Conservation (phyloP, 139 green algal species). For the Diplosphaera chodatii region DNA sequence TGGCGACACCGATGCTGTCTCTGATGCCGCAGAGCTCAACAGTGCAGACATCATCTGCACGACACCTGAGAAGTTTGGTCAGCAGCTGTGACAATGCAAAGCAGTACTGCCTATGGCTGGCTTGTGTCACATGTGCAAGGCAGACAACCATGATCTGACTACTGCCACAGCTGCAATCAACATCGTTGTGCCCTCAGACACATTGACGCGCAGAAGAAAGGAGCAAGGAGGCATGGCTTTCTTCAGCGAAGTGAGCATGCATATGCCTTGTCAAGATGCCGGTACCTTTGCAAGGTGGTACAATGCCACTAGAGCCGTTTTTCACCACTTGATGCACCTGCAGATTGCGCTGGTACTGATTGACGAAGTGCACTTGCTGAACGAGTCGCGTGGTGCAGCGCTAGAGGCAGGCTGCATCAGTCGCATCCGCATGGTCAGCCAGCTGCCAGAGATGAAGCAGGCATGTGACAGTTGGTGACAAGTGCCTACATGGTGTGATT, state of each 20-base stretch:
- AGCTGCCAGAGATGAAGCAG: constrained; percentile 39
- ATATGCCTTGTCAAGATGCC: no score
- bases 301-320: no score
- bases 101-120: no score
- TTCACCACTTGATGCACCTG: no score
- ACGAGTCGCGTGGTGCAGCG: constrained; percentile 59
- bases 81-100: no score
- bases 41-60: constrained; percentile 69
- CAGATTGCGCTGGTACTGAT: constrained; percentile 79
- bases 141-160: no score
- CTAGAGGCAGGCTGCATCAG: constrained; percentile 81
- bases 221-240: constrained; percentile 56
- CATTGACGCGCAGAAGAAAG: constrained; percentile 40
- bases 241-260: constrained; percentile 51
- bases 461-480: no score
- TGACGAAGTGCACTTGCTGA: constrained; percentile 90
- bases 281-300: no score
- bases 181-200: neutral
- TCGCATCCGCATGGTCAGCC: constrained; percentile 67
- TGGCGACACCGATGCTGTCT: constrained; percentile 46
- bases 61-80: constrained; percentile 85
- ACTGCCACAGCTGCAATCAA: no score
- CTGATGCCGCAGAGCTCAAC: constrained; percentile 39
- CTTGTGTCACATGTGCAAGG: no score
- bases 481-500: no score